Evolutionary conservation across 208 protist genomes (phyloP).

Genomic region (Trypanosoma lewisi): DNA sequence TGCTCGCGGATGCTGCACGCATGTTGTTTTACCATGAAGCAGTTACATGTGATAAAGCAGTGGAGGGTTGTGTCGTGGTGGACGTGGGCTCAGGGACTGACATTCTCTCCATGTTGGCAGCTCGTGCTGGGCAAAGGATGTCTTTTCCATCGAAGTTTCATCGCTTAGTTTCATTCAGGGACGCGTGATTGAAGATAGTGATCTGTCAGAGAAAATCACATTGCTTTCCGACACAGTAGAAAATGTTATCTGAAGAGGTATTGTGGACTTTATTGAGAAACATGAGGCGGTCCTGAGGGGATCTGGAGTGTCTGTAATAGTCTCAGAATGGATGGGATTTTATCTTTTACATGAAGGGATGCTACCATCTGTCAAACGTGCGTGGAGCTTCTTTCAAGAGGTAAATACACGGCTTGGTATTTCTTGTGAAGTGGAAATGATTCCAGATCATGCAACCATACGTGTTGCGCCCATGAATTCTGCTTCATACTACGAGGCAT

Average conservation of each 20-base stretch:
- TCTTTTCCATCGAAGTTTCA: constrained; percentile 94
- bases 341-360: constrained; percentile 97
- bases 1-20: constrained; percentile 96
- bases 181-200: constrained; percentile 60
- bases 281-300: constrained; percentile 29
- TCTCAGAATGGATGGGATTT: constrained; percentile 98
- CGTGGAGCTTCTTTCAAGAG: constrained; percentile 84
- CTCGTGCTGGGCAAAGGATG: constrained; percentile 91
- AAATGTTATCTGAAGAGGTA: constrained; percentile 74
- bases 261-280: constrained; percentile 42
- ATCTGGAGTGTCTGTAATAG: constrained; percentile 83
- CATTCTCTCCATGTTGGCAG: constrained; percentile 97
- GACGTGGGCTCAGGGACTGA: constrained; percentile 99
- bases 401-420: constrained; percentile 45
- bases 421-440: constrained; percentile 32
- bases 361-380: constrained; percentile 94
- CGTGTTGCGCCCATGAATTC: constrained; percentile 53
- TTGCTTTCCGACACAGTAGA: constrained; percentile 93
- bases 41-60: constrained; percentile 60
- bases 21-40: constrained; percentile 93
- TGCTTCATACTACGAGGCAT: constrained; percentile 36
- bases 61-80: constrained; percentile 84
- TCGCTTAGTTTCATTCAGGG: constrained; percentile 62
- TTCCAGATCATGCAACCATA: constrained; percentile 58
- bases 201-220: constrained; percentile 89